These are phyloP conservation scores for Cantharellus anzutake DNA, from an alignment of 768 basidiomycete species.

Conservation along the genomic window DNA sequence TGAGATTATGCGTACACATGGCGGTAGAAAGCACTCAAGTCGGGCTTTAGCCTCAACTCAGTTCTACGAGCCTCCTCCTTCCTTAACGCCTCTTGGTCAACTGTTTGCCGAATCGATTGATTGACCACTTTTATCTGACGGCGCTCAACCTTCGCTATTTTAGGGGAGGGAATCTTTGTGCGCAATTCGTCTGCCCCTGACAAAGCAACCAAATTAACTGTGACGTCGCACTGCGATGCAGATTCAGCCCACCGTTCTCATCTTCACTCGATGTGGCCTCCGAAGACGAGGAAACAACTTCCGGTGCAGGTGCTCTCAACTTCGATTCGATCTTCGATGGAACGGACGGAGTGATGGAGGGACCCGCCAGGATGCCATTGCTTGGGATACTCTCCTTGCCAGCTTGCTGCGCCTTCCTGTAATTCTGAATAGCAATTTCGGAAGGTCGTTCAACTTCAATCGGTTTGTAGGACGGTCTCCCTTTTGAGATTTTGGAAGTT, in stretches of 20 bases:
- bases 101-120: slow-evolving; percentile 16
- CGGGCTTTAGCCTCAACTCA: slow-evolving; percentile 59
- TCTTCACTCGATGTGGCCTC: slow-evolving; percentile 7
- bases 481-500: background rate
- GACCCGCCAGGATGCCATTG: too few species aligned
- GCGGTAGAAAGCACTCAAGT: slow-evolving; percentile 61
- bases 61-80: slow-evolving; percentile 43
- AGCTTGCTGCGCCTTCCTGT: background rate
- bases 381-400: too few species aligned
- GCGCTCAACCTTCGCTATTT: slow-evolving; percentile 41
- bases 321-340: background rate
- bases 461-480: background rate
- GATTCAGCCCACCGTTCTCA: slow-evolving; percentile 21
- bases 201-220: background rate
- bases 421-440: background rate
- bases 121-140: slow-evolving; percentile 42
- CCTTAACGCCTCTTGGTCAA: slow-evolving; percentile 26
- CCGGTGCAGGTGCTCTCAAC: too few species aligned
- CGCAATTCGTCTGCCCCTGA: background rate
- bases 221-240: slow-evolving; percentile 18
- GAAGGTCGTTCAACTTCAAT: background rate
- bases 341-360: background rate
- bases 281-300: background rate
- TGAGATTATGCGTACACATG: background rate
- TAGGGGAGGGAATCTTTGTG: slow-evolving; percentile 20